phyloP scores from a whole-genome alignment of 2,329 filamentous ascomycete genomes.

The Verticillium dahliae region DNA sequence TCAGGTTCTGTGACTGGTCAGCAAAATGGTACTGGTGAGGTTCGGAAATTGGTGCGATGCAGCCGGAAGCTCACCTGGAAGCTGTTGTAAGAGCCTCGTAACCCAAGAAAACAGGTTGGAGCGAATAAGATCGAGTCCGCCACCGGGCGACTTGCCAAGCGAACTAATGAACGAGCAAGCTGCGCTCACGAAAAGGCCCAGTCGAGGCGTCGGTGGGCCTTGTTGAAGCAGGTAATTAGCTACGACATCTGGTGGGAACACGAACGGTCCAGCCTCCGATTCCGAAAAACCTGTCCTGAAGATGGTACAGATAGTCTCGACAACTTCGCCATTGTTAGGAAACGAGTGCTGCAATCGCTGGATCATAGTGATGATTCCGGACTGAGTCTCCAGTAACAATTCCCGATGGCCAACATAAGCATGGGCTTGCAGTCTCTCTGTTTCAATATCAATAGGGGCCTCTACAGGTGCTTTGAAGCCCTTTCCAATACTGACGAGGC shows the following conservation, averaged over 20 bases:
- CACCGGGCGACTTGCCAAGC: constrained; percentile 36
- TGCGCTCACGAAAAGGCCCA: constrained; percentile 64
- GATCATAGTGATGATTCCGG: constrained; percentile 39
- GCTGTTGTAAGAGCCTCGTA: constrained; percentile 43
- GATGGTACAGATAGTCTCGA: constrained; percentile 65
- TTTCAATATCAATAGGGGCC: constrained; percentile 60
- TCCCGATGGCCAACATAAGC: constrained; percentile 8
- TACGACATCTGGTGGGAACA: constrained; percentile 61
- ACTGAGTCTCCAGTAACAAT: constrained; percentile 30
- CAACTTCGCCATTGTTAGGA: constrained; percentile 55
- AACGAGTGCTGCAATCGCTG: constrained; percentile 45
- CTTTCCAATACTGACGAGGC: constrained; percentile 63
- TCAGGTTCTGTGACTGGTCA: constrained; percentile 38
- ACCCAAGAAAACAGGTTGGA: constrained; percentile 54
- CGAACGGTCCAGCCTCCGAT: constrained; percentile 67
- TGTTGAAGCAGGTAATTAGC: constrained; percentile 59
- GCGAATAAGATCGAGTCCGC: constrained; percentile 40
- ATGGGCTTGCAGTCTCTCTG: constrained; percentile 23
- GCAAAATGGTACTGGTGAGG: background rate
- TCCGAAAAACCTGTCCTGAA: constrained; percentile 72
- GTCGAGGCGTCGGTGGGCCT: constrained; percentile 52
- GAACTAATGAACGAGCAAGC: constrained; percentile 65
- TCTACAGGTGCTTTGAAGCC: constrained; percentile 66
- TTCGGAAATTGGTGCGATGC: background rate
- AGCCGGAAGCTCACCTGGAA: background rate